phyloP scores from a whole-genome alignment of 2,329 filamentous ascomycete genomes.

The Leptographium galeiforme region DNA sequence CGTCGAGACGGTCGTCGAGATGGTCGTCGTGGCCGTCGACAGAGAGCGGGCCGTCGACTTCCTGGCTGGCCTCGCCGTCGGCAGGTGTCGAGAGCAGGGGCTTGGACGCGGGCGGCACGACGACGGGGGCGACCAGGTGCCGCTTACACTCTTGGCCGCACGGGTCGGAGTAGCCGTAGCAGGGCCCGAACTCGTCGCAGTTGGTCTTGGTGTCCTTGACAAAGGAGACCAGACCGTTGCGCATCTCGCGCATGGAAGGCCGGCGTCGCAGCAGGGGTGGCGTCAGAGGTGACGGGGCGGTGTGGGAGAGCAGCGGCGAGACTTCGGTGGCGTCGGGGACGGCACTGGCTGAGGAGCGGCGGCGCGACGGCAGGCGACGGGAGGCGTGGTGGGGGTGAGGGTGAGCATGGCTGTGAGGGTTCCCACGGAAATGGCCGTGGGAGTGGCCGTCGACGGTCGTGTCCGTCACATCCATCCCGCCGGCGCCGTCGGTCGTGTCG shows the following conservation, averaged over 20 bases:
- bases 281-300: conserved; percentile 14
- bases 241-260: conserved; percentile 41
- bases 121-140: conserved; percentile 27
- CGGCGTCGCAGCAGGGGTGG: conserved; percentile 23
- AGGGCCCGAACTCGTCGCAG: conserved; percentile 47
- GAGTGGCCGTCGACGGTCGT: conserved; percentile 21
- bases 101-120: conserved; percentile 4
- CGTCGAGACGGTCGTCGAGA: too few species aligned
- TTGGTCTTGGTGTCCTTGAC: conserved; percentile 50
- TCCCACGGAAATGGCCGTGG: conserved; percentile 5
- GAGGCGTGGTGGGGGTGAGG: neutral
- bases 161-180: conserved; percentile 51
- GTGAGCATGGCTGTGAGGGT: neutral
- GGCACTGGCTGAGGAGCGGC: neutral
- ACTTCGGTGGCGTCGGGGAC: conserved; percentile 23
- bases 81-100: conserved; percentile 5
- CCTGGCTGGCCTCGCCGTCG: neutral
- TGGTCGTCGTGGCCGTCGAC: neutral
- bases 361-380: neutral
- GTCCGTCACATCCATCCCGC: conserved; percentile 20
- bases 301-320: conserved; percentile 31
- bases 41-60: too few species aligned
- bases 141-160: conserved; percentile 55
- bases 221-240: conserved; percentile 47
- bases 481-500: too few species aligned